These are phyloP conservation scores for Ustilaginoidea virens DNA, from an alignment of 2,329 filamentous ascomycete genomes.

Conservation along the genomic window DNA sequence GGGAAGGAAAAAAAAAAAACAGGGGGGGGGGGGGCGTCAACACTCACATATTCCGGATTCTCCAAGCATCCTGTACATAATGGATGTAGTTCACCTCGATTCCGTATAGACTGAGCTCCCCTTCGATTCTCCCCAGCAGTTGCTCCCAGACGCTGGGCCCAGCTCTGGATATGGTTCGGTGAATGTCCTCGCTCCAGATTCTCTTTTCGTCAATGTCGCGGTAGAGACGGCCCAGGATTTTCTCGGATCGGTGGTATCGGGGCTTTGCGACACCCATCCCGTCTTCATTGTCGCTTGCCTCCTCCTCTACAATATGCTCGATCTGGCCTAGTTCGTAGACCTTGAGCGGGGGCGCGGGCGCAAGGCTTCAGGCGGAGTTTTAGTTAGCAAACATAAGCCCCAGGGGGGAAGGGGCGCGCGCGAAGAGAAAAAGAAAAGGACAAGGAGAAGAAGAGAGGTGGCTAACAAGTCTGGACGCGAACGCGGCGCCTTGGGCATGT, in stretches of 20 bases:
- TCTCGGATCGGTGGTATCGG: slow-evolving; percentile 50
- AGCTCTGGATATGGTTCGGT: slow-evolving; percentile 10
- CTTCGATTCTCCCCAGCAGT: slow-evolving; percentile 15
- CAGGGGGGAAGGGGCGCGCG: background rate
- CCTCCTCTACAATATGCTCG: slow-evolving; percentile 18
- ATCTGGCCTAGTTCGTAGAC: slow-evolving; percentile 30
- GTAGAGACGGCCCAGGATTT: slow-evolving; percentile 56
- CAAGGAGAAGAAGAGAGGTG: background rate
- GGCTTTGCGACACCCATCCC: slow-evolving; percentile 28
- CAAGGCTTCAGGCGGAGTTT: no score
- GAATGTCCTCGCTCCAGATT: slow-evolving; percentile 41
- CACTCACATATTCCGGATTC: slow-evolving; percentile 31
- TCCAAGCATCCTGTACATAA: slow-evolving; percentile 22
- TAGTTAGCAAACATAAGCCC: background rate
- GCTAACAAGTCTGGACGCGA: slow-evolving; percentile 41
- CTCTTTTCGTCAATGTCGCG: slow-evolving; percentile 56
- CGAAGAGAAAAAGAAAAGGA: background rate
- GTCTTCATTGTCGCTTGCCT: slow-evolving; percentile 22
- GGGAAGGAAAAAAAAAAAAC: slow-evolving; percentile 4
- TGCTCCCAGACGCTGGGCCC: slow-evolving; percentile 27
- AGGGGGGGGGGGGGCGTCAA: no score
- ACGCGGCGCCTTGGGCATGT: slow-evolving; percentile 23
- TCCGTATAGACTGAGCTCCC: slow-evolving; percentile 7
- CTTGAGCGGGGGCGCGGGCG: slow-evolving; percentile 27
- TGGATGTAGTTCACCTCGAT: slow-evolving; percentile 18